Base-by-base conservation (phyloP, 176 grass and related monocot species). In the Carex parvula region DNA sequence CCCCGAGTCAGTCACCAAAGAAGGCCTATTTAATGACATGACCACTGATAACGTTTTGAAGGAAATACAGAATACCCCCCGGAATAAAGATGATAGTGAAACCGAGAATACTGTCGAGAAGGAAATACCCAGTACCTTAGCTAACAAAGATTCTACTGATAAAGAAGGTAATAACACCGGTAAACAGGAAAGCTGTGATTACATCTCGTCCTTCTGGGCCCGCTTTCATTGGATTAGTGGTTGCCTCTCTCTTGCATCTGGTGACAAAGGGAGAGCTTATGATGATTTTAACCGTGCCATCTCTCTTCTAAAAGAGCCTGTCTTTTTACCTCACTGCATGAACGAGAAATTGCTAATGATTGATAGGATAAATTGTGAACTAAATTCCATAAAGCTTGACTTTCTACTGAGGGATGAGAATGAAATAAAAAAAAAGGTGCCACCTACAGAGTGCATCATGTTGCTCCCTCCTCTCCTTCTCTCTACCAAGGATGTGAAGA, bases 201-300 rank as follows among this genome's bases (percentile, higher is more conserved):
- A 58, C 53, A 61, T 92, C 84, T 59, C 6, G 77, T 64, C 83
- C 20, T 94, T 94, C 83, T 98, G 92, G 95, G 79, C 91, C 76
- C 95, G 95, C 22, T 98, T 91, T 89, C 93, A 92, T 81, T 98
- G 92, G 90, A 35, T 93, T 72, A 91, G 92, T 85, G 95, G 95
- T 87, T 89, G 87, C 15, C 69, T 98, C 35, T 98, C 92, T 77
- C 92, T 98, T 85, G 89, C 89, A 73, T 86, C 85, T 76, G 87
- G 86, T 64, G 82, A 80, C 81, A 94, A 94, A 89, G 87, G 90
- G 84, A 98, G 87, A 87, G 95, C 92, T 91, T 89, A 86, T 67
- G 88, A 93, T 86, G 92, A 93, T 82, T 94, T 98, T 59, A 90
- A 81, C 54, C 83, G 89, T 87, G 88, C 90, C 80, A 85, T 93